phyloP scores from a whole-genome alignment of 345 rosid genomes.

The Draba incana region DNA sequence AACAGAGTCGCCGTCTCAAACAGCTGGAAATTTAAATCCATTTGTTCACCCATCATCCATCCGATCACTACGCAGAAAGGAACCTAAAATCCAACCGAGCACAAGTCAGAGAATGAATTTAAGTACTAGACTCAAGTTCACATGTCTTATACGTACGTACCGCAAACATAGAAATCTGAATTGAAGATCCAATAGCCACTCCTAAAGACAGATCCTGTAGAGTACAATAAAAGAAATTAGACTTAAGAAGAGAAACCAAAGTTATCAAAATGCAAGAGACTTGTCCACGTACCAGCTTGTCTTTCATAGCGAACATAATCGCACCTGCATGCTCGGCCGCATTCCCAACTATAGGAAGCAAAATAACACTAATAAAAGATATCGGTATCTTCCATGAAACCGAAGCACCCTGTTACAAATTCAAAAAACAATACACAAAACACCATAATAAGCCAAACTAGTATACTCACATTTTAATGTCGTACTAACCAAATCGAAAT shows the following conservation, averaged over 20 bases:
- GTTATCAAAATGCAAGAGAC: slow-evolving; percentile 25
- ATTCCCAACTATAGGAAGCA: slow-evolving; percentile 97
- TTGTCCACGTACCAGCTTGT: slow-evolving; percentile 71
- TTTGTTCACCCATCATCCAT: slow-evolving; percentile 75
- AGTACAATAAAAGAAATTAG: background rate
- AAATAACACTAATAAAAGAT: slow-evolving; percentile 86
- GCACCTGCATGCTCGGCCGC: slow-evolving; percentile 99
- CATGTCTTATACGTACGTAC: slow-evolving; percentile 52
- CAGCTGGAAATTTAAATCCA: slow-evolving; percentile 86
- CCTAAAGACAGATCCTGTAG: slow-evolving; percentile 90
- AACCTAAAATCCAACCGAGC: slow-evolving; percentile 42
- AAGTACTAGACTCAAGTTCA: background rate
- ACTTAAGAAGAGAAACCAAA: background rate
- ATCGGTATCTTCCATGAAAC: slow-evolving; percentile 73
- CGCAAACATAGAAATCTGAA: slow-evolving; percentile 95
- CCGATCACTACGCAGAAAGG: slow-evolving; percentile 81
- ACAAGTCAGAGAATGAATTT: background rate
- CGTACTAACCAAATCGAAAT: background rate
- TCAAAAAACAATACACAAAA: slow-evolving; percentile 12
- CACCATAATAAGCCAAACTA: slow-evolving; percentile 15
- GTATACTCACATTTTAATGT: background rate
- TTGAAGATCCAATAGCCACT: slow-evolving; percentile 98
- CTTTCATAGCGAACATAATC: slow-evolving; percentile 95
- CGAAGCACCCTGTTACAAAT: slow-evolving; percentile 67
- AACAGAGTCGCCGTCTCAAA: slow-evolving; percentile 88